Percentiles rank a stretch among this genome's conserved stretches.
These are phyloP conservation scores for Pseudozyma sp. DNA, from an alignment of 1,284 basidiomycete species.

Conservation along the genomic window DNA sequence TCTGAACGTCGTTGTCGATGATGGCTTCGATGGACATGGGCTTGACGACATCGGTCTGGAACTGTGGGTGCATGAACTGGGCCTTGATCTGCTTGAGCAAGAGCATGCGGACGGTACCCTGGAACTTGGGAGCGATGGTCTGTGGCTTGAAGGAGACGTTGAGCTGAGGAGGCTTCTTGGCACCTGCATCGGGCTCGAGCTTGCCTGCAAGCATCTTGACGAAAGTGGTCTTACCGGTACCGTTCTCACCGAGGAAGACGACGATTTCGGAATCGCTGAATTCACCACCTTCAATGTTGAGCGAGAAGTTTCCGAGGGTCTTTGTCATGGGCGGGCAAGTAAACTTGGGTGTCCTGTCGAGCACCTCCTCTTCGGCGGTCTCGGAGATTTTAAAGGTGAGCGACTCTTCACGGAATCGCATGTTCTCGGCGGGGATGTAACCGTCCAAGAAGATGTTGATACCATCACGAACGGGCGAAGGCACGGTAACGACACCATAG, in stretches of 20 bases:
- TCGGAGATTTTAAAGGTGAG: constrained; percentile 68
- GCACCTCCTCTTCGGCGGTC: constrained; percentile 65
- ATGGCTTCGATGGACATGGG: constrained; percentile 68
- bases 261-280: constrained; percentile 68
- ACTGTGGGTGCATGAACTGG: constrained; percentile 68
- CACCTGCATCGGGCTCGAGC: constrained; percentile 64
- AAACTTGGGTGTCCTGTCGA: constrained; percentile 60
- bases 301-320: constrained; percentile 66
- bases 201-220: constrained; percentile 69
- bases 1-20: constrained; percentile 69
- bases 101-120: constrained; percentile 68
- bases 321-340: constrained; percentile 67
- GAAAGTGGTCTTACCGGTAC: constrained; percentile 69
- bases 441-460: constrained; percentile 69
- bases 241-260: constrained; percentile 69
- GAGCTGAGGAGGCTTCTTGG: constrained; percentile 64
- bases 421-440: constrained; percentile 68
- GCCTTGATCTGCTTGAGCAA: constrained; percentile 69
- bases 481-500: constrained; percentile 68
- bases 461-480: constrained; percentile 67
- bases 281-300: constrained; percentile 65
- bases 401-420: constrained; percentile 69
- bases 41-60: constrained; percentile 69
- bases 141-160: constrained; percentile 68
- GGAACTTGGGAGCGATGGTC: constrained; percentile 69